Percentiles rank a stretch among this genome's conserved stretches.
phyloP scores from a whole-genome alignment of 2,329 filamentous ascomycete genomes.

The Colletotrichum tanaceti region DNA sequence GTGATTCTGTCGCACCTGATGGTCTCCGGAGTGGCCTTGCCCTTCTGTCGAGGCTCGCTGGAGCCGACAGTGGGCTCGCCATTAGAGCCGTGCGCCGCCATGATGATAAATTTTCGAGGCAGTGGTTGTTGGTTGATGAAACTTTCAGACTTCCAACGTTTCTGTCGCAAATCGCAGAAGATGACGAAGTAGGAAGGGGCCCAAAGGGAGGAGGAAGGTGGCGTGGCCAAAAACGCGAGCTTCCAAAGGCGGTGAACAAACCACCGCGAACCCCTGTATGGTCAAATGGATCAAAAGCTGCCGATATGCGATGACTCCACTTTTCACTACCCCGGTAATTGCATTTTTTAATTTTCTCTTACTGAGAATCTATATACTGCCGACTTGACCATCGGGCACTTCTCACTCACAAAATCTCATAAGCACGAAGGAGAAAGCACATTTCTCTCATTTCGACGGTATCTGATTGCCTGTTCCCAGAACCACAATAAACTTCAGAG shows the following conservation, averaged over 20 bases:
- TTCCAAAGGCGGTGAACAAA: slow-evolving; percentile 29
- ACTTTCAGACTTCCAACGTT: slow-evolving; percentile 8
- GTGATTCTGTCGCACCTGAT: slow-evolving; percentile 70
- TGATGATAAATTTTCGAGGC: slow-evolving; percentile 58
- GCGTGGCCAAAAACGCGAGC: slow-evolving; percentile 39
- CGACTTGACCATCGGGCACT: background rate
- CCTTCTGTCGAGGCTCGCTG: slow-evolving; percentile 73
- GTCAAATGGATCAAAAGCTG: too few relatives aligned
- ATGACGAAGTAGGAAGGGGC: background rate
- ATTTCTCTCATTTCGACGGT: background rate
- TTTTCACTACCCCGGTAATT: slow-evolving; percentile 10
- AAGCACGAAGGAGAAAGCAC: background rate
- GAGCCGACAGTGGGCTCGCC: slow-evolving; percentile 68
- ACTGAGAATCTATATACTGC: background rate
- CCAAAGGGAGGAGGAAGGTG: slow-evolving; percentile 20
- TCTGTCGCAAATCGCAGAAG: slow-evolving; percentile 19
- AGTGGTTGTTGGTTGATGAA: slow-evolving; percentile 29
- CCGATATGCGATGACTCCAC: background rate
- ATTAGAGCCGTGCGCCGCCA: slow-evolving; percentile 62
- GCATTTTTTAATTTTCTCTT: slow-evolving; percentile 32
- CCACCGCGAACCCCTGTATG: slow-evolving; percentile 24
- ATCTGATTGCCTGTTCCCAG: background rate
- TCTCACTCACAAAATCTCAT: background rate
- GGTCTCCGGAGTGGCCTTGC: slow-evolving; percentile 85
- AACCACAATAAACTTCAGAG: background rate